phyloP scores from a whole-genome alignment of 345 rosid genomes.

The Populus euphratica region DNA sequence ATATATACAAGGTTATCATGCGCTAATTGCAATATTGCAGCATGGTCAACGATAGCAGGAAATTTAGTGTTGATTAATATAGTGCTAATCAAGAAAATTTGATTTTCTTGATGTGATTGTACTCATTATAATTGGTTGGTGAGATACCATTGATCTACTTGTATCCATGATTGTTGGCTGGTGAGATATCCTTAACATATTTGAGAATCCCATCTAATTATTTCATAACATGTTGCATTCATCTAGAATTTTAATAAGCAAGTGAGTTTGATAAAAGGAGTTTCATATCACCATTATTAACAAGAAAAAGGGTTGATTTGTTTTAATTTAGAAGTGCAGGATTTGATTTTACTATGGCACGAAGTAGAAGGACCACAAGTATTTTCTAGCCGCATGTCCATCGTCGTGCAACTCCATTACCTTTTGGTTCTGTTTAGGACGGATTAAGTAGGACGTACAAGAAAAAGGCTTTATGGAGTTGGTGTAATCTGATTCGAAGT shows the following conservation, averaged over 20 bases:
- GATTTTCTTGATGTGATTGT: no score
- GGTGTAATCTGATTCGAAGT: conserved; percentile 4
- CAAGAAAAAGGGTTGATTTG: neutral
- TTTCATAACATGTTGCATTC: no score
- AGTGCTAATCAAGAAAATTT: no score
- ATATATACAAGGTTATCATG: no score
- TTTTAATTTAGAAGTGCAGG: neutral
- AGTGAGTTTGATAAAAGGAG: neutral
- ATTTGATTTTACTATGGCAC: neutral
- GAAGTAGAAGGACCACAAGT: neutral
- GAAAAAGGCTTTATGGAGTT: neutral
- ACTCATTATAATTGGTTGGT: no score
- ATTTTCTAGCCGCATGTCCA: neutral
- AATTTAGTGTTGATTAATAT: no score
- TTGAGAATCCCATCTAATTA: neutral
- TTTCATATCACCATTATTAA: neutral
- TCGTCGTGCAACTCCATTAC: neutral
- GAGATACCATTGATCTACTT: no score
- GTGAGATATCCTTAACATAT: neutral
- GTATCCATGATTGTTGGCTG: no score
- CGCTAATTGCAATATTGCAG: no score
- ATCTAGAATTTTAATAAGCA: neutral
- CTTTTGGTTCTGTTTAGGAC: neutral
- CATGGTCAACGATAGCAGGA: no score
- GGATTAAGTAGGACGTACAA: neutral